These are phyloP conservation scores for Colletotrichum limetticola DNA, from an alignment of 2,329 filamentous ascomycete species.

Conservation along the genomic window DNA sequence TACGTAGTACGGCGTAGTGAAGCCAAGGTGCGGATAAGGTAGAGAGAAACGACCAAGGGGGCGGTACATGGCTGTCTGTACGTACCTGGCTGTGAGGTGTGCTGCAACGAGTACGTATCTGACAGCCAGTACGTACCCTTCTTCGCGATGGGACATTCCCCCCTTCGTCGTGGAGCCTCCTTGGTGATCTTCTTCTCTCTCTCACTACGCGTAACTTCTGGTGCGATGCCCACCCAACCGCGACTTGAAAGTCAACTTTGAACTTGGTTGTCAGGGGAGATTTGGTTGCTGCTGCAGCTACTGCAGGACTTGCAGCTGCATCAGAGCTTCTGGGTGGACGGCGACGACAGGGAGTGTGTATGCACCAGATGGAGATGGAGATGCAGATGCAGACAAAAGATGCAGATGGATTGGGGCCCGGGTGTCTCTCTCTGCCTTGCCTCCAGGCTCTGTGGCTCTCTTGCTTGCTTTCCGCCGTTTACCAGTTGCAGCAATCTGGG, in stretches of 20 bases:
- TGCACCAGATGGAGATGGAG: conserved; percentile 11
- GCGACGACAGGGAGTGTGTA: conserved; percentile 24
- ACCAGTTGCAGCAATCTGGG: background rate
- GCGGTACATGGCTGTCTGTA: background rate
- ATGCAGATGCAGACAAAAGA: conserved; percentile 10
- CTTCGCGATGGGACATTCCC: background rate
- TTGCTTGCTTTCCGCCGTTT: background rate
- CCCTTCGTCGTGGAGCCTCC: background rate
- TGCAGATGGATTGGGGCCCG: background rate
- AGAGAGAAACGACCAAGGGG: conserved; percentile 6
- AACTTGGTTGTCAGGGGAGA: conserved; percentile 46
- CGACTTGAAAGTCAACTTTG: background rate
- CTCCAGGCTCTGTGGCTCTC: background rate
- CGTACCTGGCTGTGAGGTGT: background rate
- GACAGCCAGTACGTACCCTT: background rate
- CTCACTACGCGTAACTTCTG: background rate
- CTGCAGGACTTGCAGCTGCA: conserved; percentile 19
- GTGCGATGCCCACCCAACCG: background rate
- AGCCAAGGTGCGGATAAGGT: conserved; percentile 26
- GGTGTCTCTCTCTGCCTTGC: background rate
- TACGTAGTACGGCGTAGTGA: conserved; percentile 24
- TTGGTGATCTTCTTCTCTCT: conserved; percentile 9
- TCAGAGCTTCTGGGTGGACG: conserved; percentile 28
- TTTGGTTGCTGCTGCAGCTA: conserved; percentile 38
- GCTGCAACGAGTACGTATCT: background rate